Base-by-base conservation (phyloP, 352 stramenopile species). In the Pythium rhizo-oryzae region DNA sequence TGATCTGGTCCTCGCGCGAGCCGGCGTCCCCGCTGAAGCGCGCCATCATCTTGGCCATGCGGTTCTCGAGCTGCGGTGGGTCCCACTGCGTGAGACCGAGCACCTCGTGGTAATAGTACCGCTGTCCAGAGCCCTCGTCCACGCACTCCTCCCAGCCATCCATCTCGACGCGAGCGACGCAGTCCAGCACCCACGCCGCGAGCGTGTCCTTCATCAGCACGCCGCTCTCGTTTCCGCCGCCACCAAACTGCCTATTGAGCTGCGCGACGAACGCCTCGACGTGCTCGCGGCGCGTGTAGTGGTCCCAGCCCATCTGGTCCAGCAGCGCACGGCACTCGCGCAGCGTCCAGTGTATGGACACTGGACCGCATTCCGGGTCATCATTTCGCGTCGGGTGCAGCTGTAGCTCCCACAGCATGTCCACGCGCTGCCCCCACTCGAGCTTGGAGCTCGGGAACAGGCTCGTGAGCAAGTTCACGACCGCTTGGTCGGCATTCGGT, bases 81-180 rank as follows among this genome's bases (percentile, higher is more conserved):
- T 93, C 84, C 85, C 85, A 92, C 65, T 91, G 85, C n/a, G 73
- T 91, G 50, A 54, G 49, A 0, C 79, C 78, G 23, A 74, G 72
- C 1, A 80, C 60, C 56, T 90, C 80, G 61, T 91, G 85, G 54
- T 91, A 90, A 24, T 82, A 92, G 65, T 89, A 92, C 54, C 67
- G 69, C 15, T 87, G 75, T 8, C 79, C 79, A 1, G 59, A 68
- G 28, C 56, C 54, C 0, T 67, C 41, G 51, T 89, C 79, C 1
- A 76, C 60, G 12, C 85, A 54, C 44, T 91, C 79, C 53, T 91
- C 78, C 84, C 85, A 92, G 8, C 81, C 85, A 2, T 63, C 57
- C 60, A 84, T 75, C 24, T 82, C 78, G 2, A 84, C 70, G 55
- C 80, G 84, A n/a, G 72, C 70, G 7, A 82, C 68, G 44, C 77